Evolutionary conservation across 176 grass and related monocot genomes (phyloP), one percentile per base, ranked within the genome.

Genomic region (Oropetium thomaeum): DNA sequence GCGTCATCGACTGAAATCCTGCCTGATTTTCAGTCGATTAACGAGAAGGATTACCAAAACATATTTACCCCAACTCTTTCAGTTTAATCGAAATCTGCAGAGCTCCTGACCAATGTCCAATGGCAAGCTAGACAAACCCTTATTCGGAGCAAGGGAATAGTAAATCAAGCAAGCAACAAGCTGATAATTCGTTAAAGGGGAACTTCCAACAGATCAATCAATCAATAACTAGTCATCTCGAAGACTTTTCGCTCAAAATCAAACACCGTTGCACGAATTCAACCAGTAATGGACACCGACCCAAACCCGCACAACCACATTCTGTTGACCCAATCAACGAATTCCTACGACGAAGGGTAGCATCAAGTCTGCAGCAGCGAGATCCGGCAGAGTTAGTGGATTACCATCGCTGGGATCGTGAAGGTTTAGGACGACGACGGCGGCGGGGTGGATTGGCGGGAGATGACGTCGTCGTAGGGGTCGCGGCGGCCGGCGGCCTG

Each of bases 401-500:
- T 28, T 74, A 81, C 84, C 71, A 22, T 45, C 26, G 13, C 28
- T 40, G 41, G 73, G 2, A 59, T 76, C 28, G 40, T 13, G 25
- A 0, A 22, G 49, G 20, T 1, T 26, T n/a, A 72, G 10, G 84
- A 74, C 19, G 17, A 57, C 5, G 80, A 12, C 6, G 68, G 31
- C 44, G 77, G 23, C 23, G 74, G 41, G 38, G 32, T 12, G 65
- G 76, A 70, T 48, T 69, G 69, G 79, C 89, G 73, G 54, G 30
- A n/a, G 79, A 97, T 75, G 39, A 99, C 57, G 38, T 95, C 89
- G 68, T 99, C 96, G 84, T 99, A 99, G 80, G 96, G 96, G 73
- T 99, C 96, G 59, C 96, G 89, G 73, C 96, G 89, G 38, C 92
- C 96, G 38, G 73, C 78, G 15, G 67, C 79, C 79, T 95, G 92